A percentile compares a stretch with the other conserved stretches of the same genome.
phyloP scores from a whole-genome alignment of 208 protist species.

The Trypanosoma platydactyli region DNA sequence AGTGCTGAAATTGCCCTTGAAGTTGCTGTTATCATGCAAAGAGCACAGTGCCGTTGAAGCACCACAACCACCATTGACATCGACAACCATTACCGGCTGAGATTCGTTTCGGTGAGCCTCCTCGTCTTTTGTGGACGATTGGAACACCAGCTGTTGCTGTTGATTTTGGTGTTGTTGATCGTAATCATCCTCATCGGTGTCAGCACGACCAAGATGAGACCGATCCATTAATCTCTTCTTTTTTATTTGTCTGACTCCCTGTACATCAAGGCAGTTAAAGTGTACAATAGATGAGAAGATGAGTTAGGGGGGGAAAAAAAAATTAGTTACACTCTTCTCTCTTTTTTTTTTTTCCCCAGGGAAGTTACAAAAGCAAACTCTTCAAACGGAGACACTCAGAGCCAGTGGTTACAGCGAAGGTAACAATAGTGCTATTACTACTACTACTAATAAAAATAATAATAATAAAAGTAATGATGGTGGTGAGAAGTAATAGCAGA shows the following conservation, averaged over 20 bases:
- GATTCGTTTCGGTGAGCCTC: not conserved
- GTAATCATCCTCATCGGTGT: not conserved
- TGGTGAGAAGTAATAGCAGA: not conserved
- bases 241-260: not conserved
- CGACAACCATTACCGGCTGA: not conserved
- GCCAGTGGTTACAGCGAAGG: too few relatives aligned
- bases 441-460: conserved; percentile 16
- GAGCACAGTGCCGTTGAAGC: not conserved
- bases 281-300: conserved; percentile 6
- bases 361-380: too few relatives aligned
- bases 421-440: too few relatives aligned
- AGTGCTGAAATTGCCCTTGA: not conserved
- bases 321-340: too few relatives aligned
- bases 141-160: not conserved
- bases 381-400: too few relatives aligned
- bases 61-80: not conserved
- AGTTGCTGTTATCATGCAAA: not conserved
- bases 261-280: too few relatives aligned
- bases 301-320: not conserved
- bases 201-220: not conserved
- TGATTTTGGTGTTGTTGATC: too few relatives aligned
- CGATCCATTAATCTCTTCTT: conserved; percentile 13
- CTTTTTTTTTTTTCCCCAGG: too few relatives aligned
- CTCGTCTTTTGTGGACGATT: conserved; percentile 4
- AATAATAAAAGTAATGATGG: conserved; percentile 11